Conservation (phyloP, 1,139 yeast species). For the Diutina rugosa region DNA sequence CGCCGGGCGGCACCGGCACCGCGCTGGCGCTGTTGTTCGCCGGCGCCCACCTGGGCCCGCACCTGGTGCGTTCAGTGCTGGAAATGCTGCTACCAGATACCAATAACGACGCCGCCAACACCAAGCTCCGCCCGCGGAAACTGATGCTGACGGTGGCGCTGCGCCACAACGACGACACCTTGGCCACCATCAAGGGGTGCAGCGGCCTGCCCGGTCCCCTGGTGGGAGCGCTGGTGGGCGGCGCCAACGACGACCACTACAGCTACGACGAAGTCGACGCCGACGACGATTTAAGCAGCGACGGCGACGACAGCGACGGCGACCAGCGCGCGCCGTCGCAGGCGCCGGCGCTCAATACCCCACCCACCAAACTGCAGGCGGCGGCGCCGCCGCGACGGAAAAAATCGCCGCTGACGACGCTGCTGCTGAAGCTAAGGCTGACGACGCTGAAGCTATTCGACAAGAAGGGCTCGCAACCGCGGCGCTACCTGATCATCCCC, state of each 20-base stretch:
- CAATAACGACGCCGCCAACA: background rate
- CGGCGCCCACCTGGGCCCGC: background rate
- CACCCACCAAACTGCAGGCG: background rate
- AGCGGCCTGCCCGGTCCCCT: background rate
- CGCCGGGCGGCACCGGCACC: background rate
- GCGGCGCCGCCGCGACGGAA: background rate
- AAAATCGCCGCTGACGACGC: constrained; percentile 5
- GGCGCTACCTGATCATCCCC: constrained; percentile 62
- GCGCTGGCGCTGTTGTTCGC: background rate
- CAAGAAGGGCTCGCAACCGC: constrained; percentile 55
- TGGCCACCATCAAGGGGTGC: background rate
- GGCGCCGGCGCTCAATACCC: background rate
- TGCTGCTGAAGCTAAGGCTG: constrained; percentile 36
- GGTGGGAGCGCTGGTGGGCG: background rate
- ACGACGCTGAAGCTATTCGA: constrained; percentile 64
- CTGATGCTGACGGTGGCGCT: constrained; percentile 2
- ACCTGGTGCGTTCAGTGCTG: background rate
- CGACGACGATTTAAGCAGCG: background rate
- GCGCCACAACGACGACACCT: background rate
- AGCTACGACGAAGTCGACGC: constrained; percentile 2
- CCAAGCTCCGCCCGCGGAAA: background rate
- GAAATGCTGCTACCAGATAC: background rate
- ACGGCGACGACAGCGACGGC: background rate
- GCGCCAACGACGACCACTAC: background rate
- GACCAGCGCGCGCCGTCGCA: background rate